phyloP scores from a whole-genome alignment of 2,329 filamentous ascomycete species.

The Fusarium caatingaense region DNA sequence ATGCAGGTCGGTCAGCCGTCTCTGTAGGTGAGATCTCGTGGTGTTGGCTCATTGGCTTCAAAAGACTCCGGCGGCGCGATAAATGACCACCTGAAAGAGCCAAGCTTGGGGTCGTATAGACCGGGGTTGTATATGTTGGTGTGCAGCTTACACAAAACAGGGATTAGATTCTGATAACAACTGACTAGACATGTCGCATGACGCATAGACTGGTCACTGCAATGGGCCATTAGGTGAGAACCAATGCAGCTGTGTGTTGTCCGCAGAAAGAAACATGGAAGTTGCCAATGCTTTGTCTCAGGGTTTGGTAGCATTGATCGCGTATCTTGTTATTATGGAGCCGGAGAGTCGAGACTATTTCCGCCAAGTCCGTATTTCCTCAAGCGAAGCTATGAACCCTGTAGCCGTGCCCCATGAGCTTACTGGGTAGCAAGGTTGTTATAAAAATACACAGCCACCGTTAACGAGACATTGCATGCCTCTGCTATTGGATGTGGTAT shows the following conservation, averaged over 20 bases:
- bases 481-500: not conserved
- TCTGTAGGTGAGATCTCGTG: slow-evolving; percentile 20
- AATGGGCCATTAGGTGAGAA: not conserved
- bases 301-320: not conserved
- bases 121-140: not conserved
- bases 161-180: not conserved
- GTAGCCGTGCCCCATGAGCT: not conserved
- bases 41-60: slow-evolving; percentile 14
- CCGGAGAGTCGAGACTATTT: not conserved
- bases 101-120: not conserved
- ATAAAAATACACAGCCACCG: not conserved
- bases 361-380: not conserved
- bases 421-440: not conserved
- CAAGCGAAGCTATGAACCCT: not conserved
- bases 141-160: slow-evolving; percentile 2
- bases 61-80: not conserved
- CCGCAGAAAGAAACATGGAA: not conserved
- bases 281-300: not conserved
- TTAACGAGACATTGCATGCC: not conserved
- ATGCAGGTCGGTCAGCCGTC: not conserved
- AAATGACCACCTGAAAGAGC: not conserved
- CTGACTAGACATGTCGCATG: slow-evolving; percentile 10
- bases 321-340: not conserved
- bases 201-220: not conserved
- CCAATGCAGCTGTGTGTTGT: not conserved